Conservation (phyloP, 1,284 basidiomycete genomes). For the Trichosporon ovoides region DNA sequence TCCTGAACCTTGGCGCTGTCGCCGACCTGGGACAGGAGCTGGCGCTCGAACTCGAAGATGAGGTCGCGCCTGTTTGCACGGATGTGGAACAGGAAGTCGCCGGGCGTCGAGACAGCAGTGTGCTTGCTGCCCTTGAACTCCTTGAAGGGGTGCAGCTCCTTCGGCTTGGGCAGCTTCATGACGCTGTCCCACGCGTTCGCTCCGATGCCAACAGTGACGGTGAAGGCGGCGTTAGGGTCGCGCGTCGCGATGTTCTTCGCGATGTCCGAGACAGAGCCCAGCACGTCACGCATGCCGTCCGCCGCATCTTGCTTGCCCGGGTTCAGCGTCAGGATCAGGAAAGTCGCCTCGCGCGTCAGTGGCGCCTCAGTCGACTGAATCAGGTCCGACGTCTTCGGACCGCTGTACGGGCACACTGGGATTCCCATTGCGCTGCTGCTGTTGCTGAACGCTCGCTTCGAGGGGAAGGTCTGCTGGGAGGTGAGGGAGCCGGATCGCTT, state of each 20-base stretch:
- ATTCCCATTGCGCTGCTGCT: neutral
- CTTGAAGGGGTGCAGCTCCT: conserved; percentile 17
- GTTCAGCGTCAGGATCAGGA: conserved; percentile 29
- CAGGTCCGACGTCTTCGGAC: neutral
- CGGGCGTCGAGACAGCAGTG: conserved; percentile 14
- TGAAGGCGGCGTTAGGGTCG: conserved; percentile 5
- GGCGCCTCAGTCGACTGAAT: conserved; percentile 14
- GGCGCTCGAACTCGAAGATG: conserved; percentile 18
- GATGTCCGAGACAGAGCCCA: conserved; percentile 5
- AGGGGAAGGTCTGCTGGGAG: neutral
- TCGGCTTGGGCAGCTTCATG: conserved; percentile 10
- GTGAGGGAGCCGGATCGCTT: neutral
- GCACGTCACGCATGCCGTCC: neutral
- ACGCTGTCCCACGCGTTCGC: conserved; percentile 14
- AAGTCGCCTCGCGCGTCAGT: conserved; percentile 16
- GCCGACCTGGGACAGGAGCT: conserved; percentile 12
- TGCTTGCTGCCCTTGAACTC: conserved; percentile 15
- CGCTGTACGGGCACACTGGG: neutral
- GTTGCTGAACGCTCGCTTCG: neutral
- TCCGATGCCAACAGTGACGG: conserved; percentile 18
- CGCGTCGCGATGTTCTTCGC: conserved; percentile 18
- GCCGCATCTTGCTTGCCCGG: neutral
- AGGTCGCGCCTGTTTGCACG: conserved; percentile 18
- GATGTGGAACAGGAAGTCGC: conserved; percentile 20
- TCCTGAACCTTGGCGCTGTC: conserved; percentile 11